Percentiles rank a stretch among this genome's conserved stretches.
Conservation (phyloP, 75 land plant genomes). For the Chamaecyparis obtusa region DNA sequence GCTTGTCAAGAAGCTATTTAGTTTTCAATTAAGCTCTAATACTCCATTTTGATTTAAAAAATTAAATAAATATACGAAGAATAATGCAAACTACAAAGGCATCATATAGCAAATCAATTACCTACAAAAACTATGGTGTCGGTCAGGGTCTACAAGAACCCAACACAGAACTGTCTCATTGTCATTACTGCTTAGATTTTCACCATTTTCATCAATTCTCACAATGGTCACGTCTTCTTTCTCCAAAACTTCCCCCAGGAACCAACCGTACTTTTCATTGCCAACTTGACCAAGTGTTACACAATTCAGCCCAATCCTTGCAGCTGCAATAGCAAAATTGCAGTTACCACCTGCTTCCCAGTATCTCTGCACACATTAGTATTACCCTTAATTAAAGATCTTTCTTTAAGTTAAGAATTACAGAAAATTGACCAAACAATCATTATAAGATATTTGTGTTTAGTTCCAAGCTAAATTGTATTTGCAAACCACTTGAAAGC, state of each 20-base stretch:
- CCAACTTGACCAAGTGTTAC: conserved; percentile 80
- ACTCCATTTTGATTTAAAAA: not conserved
- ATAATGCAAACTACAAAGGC: conserved; percentile 1
- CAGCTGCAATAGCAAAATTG: conserved; percentile 86
- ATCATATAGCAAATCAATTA: conserved; percentile 12
- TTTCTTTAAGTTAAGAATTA: not conserved
- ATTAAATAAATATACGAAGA: not conserved
- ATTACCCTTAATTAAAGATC: not conserved
- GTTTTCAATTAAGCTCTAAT: not conserved
- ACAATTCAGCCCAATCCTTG: conserved; percentile 73
- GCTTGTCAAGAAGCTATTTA: not conserved
- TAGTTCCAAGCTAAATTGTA: not conserved
- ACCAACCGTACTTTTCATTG: conserved; percentile 70
- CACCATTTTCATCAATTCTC: conserved; percentile 42
- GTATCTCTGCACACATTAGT: conserved; percentile 35
- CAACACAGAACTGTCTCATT: conserved; percentile 85
- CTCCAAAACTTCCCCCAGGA: conserved; percentile 65
- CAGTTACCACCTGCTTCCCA: conserved; percentile 98
- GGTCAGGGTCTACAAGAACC: conserved; percentile 88
- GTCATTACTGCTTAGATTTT: conserved; percentile 16
- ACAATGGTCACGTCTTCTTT: conserved; percentile 61
- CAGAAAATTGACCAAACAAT: not conserved
- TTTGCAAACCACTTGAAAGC: not conserved
- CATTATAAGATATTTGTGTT: not conserved
- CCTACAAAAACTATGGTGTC: conserved; percentile 91